phyloP scores from a whole-genome alignment of 306 rosid species.

The Casuarina equisetifolia region DNA sequence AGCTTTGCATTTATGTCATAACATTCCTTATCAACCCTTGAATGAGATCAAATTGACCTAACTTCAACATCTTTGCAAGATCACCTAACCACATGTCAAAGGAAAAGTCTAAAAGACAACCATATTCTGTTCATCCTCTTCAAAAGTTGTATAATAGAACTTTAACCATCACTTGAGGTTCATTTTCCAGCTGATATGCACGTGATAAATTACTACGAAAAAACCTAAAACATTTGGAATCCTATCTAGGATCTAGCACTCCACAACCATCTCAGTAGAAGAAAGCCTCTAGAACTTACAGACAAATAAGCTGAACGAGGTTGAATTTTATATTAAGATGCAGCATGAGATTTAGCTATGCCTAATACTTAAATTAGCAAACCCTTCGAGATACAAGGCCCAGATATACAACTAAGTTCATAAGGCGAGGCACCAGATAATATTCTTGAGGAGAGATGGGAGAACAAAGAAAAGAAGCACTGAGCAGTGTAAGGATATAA shows the following conservation, averaged over 20 bases:
- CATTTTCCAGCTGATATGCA: neutral
- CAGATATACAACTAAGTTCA: neutral
- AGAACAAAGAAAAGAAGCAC: neutral
- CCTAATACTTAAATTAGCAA: neutral
- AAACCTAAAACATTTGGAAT: neutral
- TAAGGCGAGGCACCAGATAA: neutral
- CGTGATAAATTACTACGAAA: neutral
- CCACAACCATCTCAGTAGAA: constrained; percentile 1
- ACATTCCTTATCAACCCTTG: neutral
- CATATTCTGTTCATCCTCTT: neutral
- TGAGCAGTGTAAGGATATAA: neutral
- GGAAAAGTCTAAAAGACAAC: neutral
- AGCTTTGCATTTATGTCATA: neutral
- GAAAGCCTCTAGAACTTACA: neutral
- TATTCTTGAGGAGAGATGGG: neutral
- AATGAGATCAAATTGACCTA: neutral
- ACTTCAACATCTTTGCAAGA: neutral
- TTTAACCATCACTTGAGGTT: neutral
- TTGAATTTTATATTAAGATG: neutral
- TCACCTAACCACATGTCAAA: neutral
- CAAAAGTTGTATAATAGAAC: neutral
- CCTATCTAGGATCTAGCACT: neutral
- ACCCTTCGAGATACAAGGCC: neutral
- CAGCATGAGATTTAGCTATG: neutral
- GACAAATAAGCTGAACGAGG: neutral